Evolutionary conservation across 345 rosid genomes (phyloP), one percentile per base, ranked within the genome.

Genomic region (Salix exigua): DNA sequence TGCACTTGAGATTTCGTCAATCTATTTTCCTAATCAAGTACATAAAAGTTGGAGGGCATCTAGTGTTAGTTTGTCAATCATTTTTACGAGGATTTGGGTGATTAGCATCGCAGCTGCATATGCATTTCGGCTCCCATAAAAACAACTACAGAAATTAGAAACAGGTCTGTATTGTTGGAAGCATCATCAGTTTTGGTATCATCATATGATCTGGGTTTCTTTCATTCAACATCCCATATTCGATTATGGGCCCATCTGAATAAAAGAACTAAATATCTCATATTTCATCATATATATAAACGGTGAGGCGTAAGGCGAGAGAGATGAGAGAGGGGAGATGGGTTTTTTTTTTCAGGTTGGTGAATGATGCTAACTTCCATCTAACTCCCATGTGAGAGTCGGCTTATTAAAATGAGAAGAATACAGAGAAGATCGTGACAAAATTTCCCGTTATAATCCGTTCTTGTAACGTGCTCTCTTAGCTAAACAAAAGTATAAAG

Each of bases 171-270:
- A 42, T 71, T 65, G 75, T 38, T 76, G 65, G 81, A 78, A 77
- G 55, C 77, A 60, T 30, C 26, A 30, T 67, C 60, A 60, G 13
- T 76, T 63, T 18, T 62, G 50, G 64, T 72, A 66, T 72, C 42
- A 71, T 73, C 69, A 42, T 73, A 67, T 62, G 85, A 82, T 86
- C 73, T 55, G 87, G 86, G 86, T 78, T 81, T 79, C 90, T 81
- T 80, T 85, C 88, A 14, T 67, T 65, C 12, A 75, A 67, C 80
- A 68, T 38, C 81, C 73, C 73, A 73, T 74, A 28, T 76, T 79
- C 75, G 71, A 31, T 31, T 1, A 0, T 44, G 84, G 79, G 69
- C 18, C 87, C 83, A 63, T 40, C 6, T 58, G n/a, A 18, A 58
- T 58, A 19, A 58, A 58, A 2, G 28, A 19, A 9, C 10, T 1